Evolutionary conservation across 2,329 filamentous ascomycete species (phyloP).

Genomic region (Fusarium miscanthi): DNA sequence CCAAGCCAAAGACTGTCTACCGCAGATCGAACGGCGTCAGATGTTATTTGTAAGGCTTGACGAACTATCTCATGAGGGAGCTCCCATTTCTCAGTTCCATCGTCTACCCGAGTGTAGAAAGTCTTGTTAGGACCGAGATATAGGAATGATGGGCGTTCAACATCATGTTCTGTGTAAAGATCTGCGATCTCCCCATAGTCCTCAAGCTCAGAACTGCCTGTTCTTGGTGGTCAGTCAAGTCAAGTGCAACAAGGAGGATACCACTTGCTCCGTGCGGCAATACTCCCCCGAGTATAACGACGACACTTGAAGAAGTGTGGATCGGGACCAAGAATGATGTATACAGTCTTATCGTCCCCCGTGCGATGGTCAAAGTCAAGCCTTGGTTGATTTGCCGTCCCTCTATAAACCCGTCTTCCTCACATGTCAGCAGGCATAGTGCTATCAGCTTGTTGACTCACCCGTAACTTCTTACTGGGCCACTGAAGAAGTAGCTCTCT

Average conservation of each 20-base stretch:
- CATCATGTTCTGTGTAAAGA: conserved; percentile 32
- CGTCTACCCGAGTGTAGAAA: conserved; percentile 36
- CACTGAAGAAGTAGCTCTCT: conserved; percentile 38
- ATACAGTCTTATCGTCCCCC: conserved; percentile 14
- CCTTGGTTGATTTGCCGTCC: background rate
- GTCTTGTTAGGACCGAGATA: conserved; percentile 29
- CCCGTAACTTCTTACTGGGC: conserved; percentile 34
- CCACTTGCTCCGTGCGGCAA: conserved; percentile 31
- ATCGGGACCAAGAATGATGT: conserved; percentile 36
- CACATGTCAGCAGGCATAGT: background rate
- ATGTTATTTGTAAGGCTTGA: conserved; percentile 14
- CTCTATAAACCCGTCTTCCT: conserved; percentile 13
- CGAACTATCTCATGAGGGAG: conserved; percentile 3
- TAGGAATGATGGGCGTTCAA: conserved; percentile 39
- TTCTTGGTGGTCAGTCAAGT: background rate
- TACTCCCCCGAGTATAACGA: conserved; percentile 19
- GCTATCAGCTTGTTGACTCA: background rate
- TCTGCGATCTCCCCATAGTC: conserved; percentile 29
- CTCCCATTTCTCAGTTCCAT: conserved; percentile 32
- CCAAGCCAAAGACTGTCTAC: conserved; percentile 39
- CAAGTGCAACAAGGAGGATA: no score
- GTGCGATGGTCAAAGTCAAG: conserved; percentile 19
- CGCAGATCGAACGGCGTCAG: conserved; percentile 8
- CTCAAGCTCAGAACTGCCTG: conserved; percentile 34
- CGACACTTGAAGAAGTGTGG: conserved; percentile 38